A percentile compares a stretch with the other conserved stretches of the same genome.
Conservation (phyloP, 2,329 filamentous ascomycete genomes). For the Hypocrella siamensis region DNA sequence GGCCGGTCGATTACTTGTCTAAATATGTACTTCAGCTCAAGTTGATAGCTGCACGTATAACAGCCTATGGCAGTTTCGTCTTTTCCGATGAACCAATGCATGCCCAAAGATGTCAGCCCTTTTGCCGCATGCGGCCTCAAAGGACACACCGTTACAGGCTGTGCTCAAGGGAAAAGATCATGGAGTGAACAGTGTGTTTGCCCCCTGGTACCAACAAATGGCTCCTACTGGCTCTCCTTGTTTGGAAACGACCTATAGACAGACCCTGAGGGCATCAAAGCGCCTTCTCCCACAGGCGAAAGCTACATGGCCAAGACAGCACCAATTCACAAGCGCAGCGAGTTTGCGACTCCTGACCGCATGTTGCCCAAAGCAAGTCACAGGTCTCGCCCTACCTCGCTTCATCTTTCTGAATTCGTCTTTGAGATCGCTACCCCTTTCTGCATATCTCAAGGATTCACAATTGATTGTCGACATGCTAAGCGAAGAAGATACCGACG, state of each 20-base stretch:
- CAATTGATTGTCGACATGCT: no score
- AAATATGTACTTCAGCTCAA: background rate
- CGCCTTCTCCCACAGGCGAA: conserved; percentile 1
- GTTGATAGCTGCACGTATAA: background rate
- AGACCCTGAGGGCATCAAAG: conserved; percentile 3
- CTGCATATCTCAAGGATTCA: background rate
- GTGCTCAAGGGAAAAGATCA: conserved; percentile 5
- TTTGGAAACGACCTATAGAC: conserved; percentile 5
- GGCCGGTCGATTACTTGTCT: no score
- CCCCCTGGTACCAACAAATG: conserved; percentile 6
- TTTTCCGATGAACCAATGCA: background rate
- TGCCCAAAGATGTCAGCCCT: conserved; percentile 1
- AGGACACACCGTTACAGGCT: conserved; percentile 3
- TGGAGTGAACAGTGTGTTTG: conserved; percentile 3
- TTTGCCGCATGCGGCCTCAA: conserved; percentile 9
- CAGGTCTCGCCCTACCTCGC: conserved; percentile 1
- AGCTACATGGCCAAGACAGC: no score
- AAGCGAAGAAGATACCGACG: no score
- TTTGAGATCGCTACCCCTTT: conserved; percentile 3
- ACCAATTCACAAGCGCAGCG: conserved; percentile 1
- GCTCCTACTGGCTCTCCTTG: conserved; percentile 4
- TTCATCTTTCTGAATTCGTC: background rate
- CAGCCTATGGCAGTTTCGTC: conserved; percentile 1
- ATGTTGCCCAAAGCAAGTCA: conserved; percentile 4
- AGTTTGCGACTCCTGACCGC: conserved; percentile 1